Percentiles rank a stretch among this genome's conserved stretches.
These are phyloP conservation scores for Metarhizium brunneum DNA, from an alignment of 2,329 filamentous ascomycete species.

Conservation along the genomic window DNA sequence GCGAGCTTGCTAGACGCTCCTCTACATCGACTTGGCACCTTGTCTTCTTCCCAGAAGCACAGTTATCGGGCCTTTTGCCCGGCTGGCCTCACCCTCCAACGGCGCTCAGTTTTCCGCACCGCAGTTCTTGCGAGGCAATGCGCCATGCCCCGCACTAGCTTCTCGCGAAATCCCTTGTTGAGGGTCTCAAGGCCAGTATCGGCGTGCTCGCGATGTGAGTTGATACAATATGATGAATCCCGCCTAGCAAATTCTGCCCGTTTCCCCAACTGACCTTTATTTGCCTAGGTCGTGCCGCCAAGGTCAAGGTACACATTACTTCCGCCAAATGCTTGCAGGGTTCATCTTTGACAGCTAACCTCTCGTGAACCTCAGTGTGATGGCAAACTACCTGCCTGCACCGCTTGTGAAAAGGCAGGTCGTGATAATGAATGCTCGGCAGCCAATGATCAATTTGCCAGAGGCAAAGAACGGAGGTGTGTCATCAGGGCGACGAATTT, in stretches of 20 bases:
- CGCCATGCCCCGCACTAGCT: constrained; percentile 36
- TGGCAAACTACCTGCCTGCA: constrained; percentile 90
- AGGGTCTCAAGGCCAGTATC: constrained; percentile 72
- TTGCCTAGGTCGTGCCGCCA: constrained; percentile 62
- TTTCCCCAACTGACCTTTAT: not conserved
- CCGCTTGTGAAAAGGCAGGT: constrained; percentile 87
- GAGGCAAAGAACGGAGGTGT: constrained; percentile 85
- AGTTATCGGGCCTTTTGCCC: not conserved
- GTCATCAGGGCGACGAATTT: constrained; percentile 7
- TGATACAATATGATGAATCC: not conserved
- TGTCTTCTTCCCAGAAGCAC: not conserved
- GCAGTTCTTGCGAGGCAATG: not conserved
- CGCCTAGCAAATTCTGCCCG: not conserved
- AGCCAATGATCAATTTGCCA: constrained; percentile 89
- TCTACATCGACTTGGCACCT: not conserved
- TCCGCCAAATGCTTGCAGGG: too few species aligned
- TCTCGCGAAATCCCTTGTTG: constrained; percentile 49
- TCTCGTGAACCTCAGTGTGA: constrained; percentile 55
- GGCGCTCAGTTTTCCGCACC: not conserved
- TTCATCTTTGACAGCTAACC: not conserved
- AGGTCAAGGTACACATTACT: constrained; percentile 61
- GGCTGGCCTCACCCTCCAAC: not conserved
- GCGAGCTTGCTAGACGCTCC: not conserved
- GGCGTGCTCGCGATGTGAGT: constrained; percentile 65
- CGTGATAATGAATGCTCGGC: constrained; percentile 82